Evolutionary conservation across 495 filamentous ascomycete species (phyloP).

Genomic region (Neurospora tetraspora): DNA sequence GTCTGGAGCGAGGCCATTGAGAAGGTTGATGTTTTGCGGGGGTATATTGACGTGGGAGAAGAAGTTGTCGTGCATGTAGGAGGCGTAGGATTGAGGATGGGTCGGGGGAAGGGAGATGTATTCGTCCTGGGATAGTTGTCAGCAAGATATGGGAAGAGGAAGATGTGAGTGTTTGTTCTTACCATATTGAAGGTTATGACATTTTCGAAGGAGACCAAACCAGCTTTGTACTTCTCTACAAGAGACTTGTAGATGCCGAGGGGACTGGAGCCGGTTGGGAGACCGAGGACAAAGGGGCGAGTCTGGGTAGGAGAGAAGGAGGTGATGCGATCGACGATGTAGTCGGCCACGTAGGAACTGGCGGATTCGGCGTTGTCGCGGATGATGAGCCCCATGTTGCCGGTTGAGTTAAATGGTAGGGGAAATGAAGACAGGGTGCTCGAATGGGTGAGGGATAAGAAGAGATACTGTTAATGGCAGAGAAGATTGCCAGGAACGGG

Average conservation of each 20-base stretch:
- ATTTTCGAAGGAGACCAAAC: conserved; percentile 76
- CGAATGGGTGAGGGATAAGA: background rate
- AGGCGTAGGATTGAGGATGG: conserved; percentile 77
- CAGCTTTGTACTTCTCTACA: conserved; percentile 64
- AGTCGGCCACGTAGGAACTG: conserved; percentile 69
- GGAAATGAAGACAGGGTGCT: background rate
- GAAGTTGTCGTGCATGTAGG: conserved; percentile 87
- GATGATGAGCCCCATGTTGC: conserved; percentile 73
- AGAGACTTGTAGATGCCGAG: conserved; percentile 68
- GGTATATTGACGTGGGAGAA: conserved; percentile 79
- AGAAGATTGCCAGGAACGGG: background rate
- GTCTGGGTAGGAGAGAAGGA: conserved; percentile 57
- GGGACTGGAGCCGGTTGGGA: conserved; percentile 75
- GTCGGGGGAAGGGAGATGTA: conserved; percentile 75
- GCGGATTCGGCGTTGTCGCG: conserved; percentile 55
- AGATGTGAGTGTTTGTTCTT: conserved; percentile 14
- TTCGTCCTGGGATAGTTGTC: conserved; percentile 51
- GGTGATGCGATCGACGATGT: conserved; percentile 73
- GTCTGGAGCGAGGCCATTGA: conserved; percentile 72
- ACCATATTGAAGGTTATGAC: conserved; percentile 92
- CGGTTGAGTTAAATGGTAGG: background rate
- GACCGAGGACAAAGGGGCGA: conserved; percentile 71
- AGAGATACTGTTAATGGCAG: background rate
- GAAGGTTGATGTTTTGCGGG: conserved; percentile 72
- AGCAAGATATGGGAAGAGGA: background rate